Evolutionary conservation across 2,329 filamentous ascomycete genomes (phyloP), one percentile per base, ranked within the genome.

Genomic region (Fusarium sp.): DNA sequence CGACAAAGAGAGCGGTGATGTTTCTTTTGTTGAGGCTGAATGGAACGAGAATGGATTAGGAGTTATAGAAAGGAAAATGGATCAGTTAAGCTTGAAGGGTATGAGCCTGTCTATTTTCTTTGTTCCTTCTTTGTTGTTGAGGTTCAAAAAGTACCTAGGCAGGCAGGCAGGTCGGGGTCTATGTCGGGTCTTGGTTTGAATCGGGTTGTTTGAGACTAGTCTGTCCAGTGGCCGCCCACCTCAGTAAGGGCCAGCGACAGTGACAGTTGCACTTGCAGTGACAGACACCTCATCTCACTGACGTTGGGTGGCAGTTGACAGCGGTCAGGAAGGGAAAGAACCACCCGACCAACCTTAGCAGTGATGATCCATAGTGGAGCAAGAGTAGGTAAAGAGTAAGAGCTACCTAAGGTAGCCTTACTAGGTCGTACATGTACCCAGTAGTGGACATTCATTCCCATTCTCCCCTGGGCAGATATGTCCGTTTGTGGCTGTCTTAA

Each of bases 1-100:
- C 62, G 55, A 68, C 57, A 58, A 74, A 67, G 54, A 66, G 54
- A 60, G 49, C 56, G 38, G 27, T 10, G 22, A 31, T 54, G 33
- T 45, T 39, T 45, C 17, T 42, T 44, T 38, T 27, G 27, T 44
- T 64, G 41, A 27, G 14, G 36, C 36, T 25, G n/a, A 29, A 53
- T 38, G 18, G 10, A 49, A 55, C 20, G 27, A 33, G 20, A 46
- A 49, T 35, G 10, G 25, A 25, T n/a, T 20, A 25, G n/a, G 12
- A 15, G 20, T 18, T 27, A 20, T 15, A 52, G 33, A 20, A 27
- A 5, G n/a, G 33, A 54, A 39, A 33, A 46, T 42, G 36, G 20
- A 27, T 59, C 31, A 55, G 38, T 25, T 41, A 33, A 53, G 41
- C 22, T 45, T 13, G 25, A 31, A 33, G 20, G 31, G 27, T n/a